Percentiles rank a stretch among this genome's conserved stretches.
Evolutionary conservation across 495 filamentous ascomycete species (phyloP).

Genomic region (Penicillium argentinense): DNA sequence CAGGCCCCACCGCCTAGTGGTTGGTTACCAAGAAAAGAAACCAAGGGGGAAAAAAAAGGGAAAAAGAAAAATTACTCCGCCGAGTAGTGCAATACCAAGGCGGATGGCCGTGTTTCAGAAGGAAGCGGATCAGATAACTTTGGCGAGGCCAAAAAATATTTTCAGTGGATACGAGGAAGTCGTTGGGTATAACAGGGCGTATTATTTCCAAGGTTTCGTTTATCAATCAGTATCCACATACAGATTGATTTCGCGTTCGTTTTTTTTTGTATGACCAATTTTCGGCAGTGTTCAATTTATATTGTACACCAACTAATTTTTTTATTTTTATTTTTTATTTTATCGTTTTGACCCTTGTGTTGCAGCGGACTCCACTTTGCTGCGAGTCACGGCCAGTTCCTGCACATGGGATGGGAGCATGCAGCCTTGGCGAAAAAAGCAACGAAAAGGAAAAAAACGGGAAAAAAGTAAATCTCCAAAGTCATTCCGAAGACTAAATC

Average conservation of each 20-base stretch:
- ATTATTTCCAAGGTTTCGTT: constrained; percentile 19
- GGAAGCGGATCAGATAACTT: constrained; percentile 34
- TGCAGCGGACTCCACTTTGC: constrained; percentile 1
- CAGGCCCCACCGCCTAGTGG: constrained; percentile 9
- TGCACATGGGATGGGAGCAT: constrained; percentile 4
- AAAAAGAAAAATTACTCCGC: constrained; percentile 4
- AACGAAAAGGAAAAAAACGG: not conserved
- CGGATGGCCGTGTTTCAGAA: not conserved
- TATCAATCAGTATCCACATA: constrained; percentile 32
- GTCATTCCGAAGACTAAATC: not conserved
- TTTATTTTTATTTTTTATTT: not conserved
- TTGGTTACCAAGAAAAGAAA: constrained; percentile 2
- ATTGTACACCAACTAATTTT: no score
- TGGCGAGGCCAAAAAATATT: no score
- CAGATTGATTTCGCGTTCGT: not conserved
- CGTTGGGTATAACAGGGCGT: constrained; percentile 4
- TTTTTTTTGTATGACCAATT: not conserved
- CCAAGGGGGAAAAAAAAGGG: constrained; percentile 7
- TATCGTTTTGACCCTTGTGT: not conserved
- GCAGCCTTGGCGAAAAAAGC: not conserved
- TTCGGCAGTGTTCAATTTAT: no score
- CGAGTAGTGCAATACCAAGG: not conserved
- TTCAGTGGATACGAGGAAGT: constrained; percentile 19
- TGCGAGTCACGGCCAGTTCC: constrained; percentile 10
- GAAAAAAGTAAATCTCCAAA: not conserved